Conservation (phyloP, 177 flowering plant species). For the Tripterygium wilfordii region DNA sequence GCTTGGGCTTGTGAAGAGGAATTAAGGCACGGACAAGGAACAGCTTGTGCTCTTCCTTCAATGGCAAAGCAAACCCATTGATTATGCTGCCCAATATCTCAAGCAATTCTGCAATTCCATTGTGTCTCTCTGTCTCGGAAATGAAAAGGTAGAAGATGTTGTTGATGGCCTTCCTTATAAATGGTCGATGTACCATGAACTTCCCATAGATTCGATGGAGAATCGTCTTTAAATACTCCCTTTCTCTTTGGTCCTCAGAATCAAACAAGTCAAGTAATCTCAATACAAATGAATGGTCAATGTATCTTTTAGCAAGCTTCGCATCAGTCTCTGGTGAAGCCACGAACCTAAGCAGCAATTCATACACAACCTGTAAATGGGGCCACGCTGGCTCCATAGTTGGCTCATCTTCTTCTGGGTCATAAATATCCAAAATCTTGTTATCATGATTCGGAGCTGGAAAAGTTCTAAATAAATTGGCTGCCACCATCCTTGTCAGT, state of each 20-base stretch:
- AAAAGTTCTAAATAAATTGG: constrained; percentile 67
- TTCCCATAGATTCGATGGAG: constrained; percentile 81
- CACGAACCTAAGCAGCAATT: constrained; percentile 61
- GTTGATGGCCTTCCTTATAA: constrained; percentile 71
- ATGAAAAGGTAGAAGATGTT: constrained; percentile 71
- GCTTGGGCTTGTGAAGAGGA: constrained; percentile 83
- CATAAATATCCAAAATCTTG: constrained; percentile 46
- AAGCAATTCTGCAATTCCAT: constrained; percentile 76
- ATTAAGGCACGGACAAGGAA: constrained; percentile 75
- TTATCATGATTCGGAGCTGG: constrained; percentile 47
- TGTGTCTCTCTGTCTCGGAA: constrained; percentile 76
- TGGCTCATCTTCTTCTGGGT: constrained; percentile 69
- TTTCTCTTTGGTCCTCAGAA: constrained; percentile 83
- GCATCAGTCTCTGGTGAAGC: constrained; percentile 80
- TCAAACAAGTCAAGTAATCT: constrained; percentile 75
- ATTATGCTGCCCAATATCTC: constrained; percentile 85
- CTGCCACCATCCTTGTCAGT: constrained; percentile 67
- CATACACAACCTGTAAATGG: constrained; percentile 80
- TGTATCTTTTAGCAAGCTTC: constrained; percentile 72
- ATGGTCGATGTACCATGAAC: constrained; percentile 89
- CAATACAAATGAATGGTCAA: constrained; percentile 77
- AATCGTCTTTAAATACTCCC: constrained; percentile 80
- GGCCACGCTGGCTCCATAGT: constrained; percentile 76
- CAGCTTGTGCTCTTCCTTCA: constrained; percentile 88
- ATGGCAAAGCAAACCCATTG: constrained; percentile 83